Conservation (phyloP, 768 basidiomycete genomes). For the Cystobasidium onofrii region DNA sequence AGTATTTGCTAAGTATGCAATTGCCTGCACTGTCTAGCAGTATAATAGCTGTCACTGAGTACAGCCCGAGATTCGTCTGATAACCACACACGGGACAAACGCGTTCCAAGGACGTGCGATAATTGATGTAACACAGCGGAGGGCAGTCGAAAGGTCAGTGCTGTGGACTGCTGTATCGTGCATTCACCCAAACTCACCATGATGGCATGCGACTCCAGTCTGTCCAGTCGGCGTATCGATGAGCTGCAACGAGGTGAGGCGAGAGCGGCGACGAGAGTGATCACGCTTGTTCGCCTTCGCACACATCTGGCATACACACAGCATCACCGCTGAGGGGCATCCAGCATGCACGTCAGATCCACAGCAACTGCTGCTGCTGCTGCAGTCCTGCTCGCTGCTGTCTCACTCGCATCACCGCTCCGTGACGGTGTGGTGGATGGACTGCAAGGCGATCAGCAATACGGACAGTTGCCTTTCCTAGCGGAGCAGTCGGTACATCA, state of each 20-base stretch:
- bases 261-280: not conserved
- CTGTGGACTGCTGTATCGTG: not conserved
- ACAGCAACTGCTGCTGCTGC: not conserved
- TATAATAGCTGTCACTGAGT: slow-evolving; percentile 75
- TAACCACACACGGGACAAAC: too few relatives aligned
- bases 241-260: not conserved
- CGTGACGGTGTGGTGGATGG: too few relatives aligned
- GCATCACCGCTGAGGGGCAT: not conserved
- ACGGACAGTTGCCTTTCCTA: slow-evolving; percentile 12
- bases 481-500: not conserved
- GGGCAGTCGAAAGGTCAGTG: not conserved
- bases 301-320: not conserved
- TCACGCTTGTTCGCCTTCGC: not conserved
- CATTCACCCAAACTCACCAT: not conserved
- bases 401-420: not conserved
- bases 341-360: not conserved
- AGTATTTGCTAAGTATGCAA: slow-evolving; percentile 93
- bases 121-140: not conserved
- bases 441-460: too few relatives aligned
- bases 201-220: not conserved
- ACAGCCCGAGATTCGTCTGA: slow-evolving; percentile 57
- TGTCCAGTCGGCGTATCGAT: too few relatives aligned
- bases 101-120: too few relatives aligned
- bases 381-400: not conserved
- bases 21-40: slow-evolving; percentile 93